phyloP scores from a whole-genome alignment of 2,329 filamentous ascomycete genomes.

The Cladophialophora exuberans region DNA sequence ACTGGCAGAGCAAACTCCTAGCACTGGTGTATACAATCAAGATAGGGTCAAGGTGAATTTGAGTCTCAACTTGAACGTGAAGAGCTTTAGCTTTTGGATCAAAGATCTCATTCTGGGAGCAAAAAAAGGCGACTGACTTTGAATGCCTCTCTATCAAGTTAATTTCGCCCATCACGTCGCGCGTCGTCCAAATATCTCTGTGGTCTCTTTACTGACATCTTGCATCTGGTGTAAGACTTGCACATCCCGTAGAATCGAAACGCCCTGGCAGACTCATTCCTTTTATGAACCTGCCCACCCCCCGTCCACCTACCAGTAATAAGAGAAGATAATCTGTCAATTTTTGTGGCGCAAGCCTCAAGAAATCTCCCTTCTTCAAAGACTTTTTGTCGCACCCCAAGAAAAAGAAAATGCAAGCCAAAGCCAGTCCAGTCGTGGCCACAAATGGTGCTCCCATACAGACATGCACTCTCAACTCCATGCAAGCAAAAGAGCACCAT shows the following conservation, averaged over 20 bases:
- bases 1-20: too few species aligned
- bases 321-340: conserved; percentile 16
- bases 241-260: conserved; percentile 21
- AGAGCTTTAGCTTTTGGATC: not conserved
- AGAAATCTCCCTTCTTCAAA: conserved; percentile 24
- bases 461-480: conserved; percentile 25
- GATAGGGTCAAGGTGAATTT: too few species aligned
- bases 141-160: conserved; percentile 3
- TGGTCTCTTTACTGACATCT: not conserved
- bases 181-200: too few species aligned
- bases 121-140: conserved; percentile 1
- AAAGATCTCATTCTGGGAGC: conserved; percentile 18
- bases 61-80: not conserved
- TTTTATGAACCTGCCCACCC: not conserved
- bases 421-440: conserved; percentile 18
- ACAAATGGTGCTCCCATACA: conserved; percentile 17
- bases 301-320: conserved; percentile 15
- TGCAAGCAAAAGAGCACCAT: conserved; percentile 13
- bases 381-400: conserved; percentile 27
- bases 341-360: conserved; percentile 23
- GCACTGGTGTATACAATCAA: too few species aligned
- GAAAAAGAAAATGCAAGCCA: conserved; percentile 28
- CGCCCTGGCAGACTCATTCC: conserved; percentile 15
- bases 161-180: too few species aligned
- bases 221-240: conserved; percentile 16